Conservation (phyloP, 306 rosid genomes). For the Trifolium subterraneum region DNA sequence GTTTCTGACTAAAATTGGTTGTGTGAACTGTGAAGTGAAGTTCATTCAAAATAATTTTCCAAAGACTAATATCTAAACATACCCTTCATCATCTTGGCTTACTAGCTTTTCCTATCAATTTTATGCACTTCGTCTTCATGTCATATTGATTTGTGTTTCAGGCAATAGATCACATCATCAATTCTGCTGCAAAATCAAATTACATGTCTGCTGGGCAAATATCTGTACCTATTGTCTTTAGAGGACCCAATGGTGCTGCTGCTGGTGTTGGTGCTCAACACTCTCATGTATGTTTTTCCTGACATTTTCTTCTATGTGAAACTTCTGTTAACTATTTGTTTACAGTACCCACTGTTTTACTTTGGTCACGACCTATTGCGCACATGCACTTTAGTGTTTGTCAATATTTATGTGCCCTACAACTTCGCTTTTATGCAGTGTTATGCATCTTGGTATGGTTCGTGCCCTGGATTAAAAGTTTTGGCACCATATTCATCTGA, state of each 20-base stretch:
- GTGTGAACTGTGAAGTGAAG: not conserved
- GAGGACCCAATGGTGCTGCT: slow-evolving; percentile 99
- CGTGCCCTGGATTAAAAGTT: slow-evolving; percentile 94
- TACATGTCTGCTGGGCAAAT: slow-evolving; percentile 98
- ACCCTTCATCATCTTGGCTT: not conserved
- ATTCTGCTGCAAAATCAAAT: slow-evolving; percentile 96
- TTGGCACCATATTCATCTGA: slow-evolving; percentile 91
- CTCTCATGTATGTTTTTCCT: slow-evolving; percentile 74
- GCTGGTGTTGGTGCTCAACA: slow-evolving; percentile 99
- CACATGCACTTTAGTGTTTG: slow-evolving; percentile 14
- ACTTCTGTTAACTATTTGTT: slow-evolving; percentile 3
- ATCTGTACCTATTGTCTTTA: slow-evolving; percentile 89
- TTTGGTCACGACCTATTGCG: slow-evolving; percentile 23
- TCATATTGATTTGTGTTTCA: slow-evolving; percentile 45
- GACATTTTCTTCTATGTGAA: slow-evolving; percentile 25
- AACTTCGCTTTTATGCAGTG: slow-evolving; percentile 60
- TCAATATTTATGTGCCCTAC: slow-evolving; percentile 1
- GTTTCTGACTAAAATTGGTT: not conserved
- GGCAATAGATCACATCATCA: slow-evolving; percentile 99
- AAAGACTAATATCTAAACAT: not conserved
- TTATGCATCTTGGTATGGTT: slow-evolving; percentile 86
- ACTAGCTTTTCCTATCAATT: not conserved
- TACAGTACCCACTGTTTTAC: not conserved
- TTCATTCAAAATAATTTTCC: not conserved
- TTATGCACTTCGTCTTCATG: not conserved